A percentile compares a stretch with the other conserved stretches of the same genome.
Conservation (phyloP, 2,329 filamentous ascomycete genomes). For the Aphanocladium album region DNA sequence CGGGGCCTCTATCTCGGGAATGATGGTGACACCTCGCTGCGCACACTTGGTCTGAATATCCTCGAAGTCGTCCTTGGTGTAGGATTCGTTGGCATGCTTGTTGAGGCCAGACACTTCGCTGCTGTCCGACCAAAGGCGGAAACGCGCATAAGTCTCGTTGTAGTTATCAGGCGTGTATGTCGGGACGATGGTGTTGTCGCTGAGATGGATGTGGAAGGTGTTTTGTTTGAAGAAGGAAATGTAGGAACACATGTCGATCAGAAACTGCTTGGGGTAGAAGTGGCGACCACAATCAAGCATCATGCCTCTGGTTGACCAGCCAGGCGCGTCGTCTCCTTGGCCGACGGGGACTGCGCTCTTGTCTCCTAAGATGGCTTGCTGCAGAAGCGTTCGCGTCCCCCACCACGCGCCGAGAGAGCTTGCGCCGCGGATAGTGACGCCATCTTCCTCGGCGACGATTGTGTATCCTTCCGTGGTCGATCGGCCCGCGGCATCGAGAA, state of each 20-base stretch:
- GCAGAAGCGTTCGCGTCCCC: constrained; percentile 51
- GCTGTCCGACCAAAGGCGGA: constrained; percentile 47
- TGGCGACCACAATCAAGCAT: constrained; percentile 51
- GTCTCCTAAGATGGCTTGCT: constrained; percentile 41
- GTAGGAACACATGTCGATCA: constrained; percentile 54
- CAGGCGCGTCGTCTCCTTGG: constrained; percentile 42
- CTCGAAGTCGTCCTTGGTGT: constrained; percentile 46
- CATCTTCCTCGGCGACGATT: constrained; percentile 33
- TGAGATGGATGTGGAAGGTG: constrained; percentile 53
- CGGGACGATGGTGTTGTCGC: constrained; percentile 48
- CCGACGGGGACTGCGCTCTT: constrained; percentile 37
- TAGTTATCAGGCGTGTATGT: constrained; percentile 44
- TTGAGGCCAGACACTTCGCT: constrained; percentile 44
- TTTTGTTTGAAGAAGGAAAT: constrained; percentile 59
- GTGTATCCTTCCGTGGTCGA: constrained; percentile 45
- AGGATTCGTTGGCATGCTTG: constrained; percentile 49
- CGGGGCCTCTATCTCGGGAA: constrained; percentile 56
- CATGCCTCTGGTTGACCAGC: constrained; percentile 45
- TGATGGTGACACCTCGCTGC: constrained; percentile 49
- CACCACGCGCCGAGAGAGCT: constrained; percentile 52
- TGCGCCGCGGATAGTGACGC: constrained; percentile 44
- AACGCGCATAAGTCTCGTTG: constrained; percentile 48
- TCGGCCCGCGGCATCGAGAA: constrained; percentile 39
- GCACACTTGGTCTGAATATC: constrained; percentile 48
- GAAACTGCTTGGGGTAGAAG: constrained; percentile 49